A percentile compares a stretch with the other conserved stretches of the same genome.
phyloP scores from a whole-genome alignment of 192 early-diverging fungal species.

The Coemansia sp. region DNA sequence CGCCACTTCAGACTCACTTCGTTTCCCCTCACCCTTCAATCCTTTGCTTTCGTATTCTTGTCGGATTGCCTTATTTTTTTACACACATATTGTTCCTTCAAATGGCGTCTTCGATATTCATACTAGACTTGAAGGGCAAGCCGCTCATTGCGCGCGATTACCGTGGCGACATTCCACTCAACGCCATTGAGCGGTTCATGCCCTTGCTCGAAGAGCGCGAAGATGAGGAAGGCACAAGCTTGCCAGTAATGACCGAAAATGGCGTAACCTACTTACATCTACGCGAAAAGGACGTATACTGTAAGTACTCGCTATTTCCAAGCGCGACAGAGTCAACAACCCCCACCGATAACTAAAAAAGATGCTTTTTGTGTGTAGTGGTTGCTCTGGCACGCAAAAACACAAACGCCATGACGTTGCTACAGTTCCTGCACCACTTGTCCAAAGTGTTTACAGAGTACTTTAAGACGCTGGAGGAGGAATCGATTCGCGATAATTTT shows the following conservation, averaged over 20 bases:
- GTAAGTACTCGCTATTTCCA: conserved; percentile 58
- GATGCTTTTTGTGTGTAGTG: conserved; percentile 45
- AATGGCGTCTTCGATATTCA: conserved; percentile 79
- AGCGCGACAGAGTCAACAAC: background rate
- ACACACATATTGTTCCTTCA: background rate
- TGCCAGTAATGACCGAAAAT: conserved; percentile 92
- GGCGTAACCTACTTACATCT: conserved; percentile 95
- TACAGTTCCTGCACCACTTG: conserved; percentile 94
- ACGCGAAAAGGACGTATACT: conserved; percentile 91
- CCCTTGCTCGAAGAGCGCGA: conserved; percentile 90
- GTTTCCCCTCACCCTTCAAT: background rate
- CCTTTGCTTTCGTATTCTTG: background rate
- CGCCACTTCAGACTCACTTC: background rate
- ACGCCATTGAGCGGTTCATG: conserved; percentile 96
- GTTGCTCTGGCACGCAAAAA: conserved; percentile 96
- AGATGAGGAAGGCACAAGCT: conserved; percentile 86
- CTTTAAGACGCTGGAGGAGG: conserved; percentile 87
- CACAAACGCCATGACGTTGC: conserved; percentile 93
- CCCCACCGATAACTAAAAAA: background rate
- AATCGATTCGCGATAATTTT: conserved; percentile 90
- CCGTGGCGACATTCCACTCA: conserved; percentile 96
- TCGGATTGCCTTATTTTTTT: background rate
- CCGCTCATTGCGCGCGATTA: conserved; percentile 97
- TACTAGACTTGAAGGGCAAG: conserved; percentile 98
- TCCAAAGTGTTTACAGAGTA: conserved; percentile 91